Percentiles rank a stretch among this genome's conserved stretches.
Evolutionary conservation across 306 rosid species (phyloP).

Genomic region (Cercis canadensis): DNA sequence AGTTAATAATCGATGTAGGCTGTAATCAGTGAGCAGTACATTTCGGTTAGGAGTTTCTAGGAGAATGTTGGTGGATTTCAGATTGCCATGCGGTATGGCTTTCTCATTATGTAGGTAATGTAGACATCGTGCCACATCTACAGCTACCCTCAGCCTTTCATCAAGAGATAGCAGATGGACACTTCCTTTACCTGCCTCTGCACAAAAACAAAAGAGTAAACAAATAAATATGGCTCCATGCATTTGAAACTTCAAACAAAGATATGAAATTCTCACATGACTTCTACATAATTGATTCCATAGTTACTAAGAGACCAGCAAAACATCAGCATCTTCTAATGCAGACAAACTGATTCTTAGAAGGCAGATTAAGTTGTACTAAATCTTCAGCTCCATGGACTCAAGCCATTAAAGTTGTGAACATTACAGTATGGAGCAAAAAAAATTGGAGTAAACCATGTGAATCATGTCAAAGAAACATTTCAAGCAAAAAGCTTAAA

Average conservation of each 20-base stretch:
- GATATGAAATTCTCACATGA: not conserved
- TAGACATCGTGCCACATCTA: constrained; percentile 64
- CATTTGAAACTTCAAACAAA: constrained; percentile 26
- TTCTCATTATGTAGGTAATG: constrained; percentile 72
- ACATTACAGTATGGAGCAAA: not conserved
- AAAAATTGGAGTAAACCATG: not conserved
- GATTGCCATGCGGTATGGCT: constrained; percentile 87
- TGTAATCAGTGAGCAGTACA: constrained; percentile 67
- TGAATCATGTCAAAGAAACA: not conserved
- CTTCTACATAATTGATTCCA: not conserved
- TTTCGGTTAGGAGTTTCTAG: constrained; percentile 55
- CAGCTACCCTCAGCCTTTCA: constrained; percentile 60
- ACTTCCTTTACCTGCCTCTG: constrained; percentile 62
- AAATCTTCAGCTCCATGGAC: not conserved
- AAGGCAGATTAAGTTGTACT: not conserved
- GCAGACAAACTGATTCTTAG: not conserved
- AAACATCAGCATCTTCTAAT: not conserved
- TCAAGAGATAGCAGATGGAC: constrained; percentile 57
- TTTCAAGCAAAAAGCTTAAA: not conserved
- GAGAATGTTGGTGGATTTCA: constrained; percentile 76
- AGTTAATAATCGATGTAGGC: constrained; percentile 75
- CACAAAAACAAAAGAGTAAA: constrained; percentile 6
- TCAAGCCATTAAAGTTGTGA: not conserved
- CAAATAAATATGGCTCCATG: constrained; percentile 12
- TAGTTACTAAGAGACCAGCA: constrained; percentile 1